A percentile compares a stretch with the other conserved stretches of the same genome.
These are phyloP conservation scores for Pseudogymnoascus sp. DNA, from an alignment of 2,329 filamentous ascomycete genomes.

Conservation along the genomic window DNA sequence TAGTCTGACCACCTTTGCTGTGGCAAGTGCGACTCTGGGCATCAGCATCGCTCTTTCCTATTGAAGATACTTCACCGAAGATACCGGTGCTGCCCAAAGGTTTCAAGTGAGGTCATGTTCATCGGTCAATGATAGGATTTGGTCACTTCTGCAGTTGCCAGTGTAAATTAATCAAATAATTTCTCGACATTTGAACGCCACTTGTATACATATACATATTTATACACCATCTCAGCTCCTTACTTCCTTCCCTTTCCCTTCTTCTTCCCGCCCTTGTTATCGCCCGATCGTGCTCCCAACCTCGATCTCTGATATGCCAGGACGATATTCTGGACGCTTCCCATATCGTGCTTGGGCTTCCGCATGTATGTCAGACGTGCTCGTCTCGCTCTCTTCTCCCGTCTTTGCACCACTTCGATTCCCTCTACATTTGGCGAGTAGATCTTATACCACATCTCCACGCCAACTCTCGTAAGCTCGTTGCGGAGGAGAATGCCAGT, in stretches of 20 bases:
- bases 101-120: background rate
- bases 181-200: background rate
- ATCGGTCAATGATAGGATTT: background rate
- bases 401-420: slow-evolving; percentile 88
- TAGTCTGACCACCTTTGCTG: background rate
- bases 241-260: slow-evolving; percentile 21
- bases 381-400: slow-evolving; percentile 74
- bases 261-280: slow-evolving; percentile 23
- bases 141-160: background rate
- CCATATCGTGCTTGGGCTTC: slow-evolving; percentile 78
- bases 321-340: slow-evolving; percentile 76
- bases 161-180: background rate
- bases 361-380: slow-evolving; percentile 89
- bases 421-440: slow-evolving; percentile 84
- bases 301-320: slow-evolving; percentile 53
- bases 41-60: background rate
- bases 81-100: background rate
- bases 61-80: background rate
- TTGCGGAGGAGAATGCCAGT: slow-evolving; percentile 82
- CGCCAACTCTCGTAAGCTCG: slow-evolving; percentile 75
- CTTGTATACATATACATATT: slow-evolving; percentile 6
- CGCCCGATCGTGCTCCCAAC: slow-evolving; percentile 32
- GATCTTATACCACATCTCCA: slow-evolving; percentile 97
- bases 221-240: slow-evolving; percentile 12
- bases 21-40: background rate